Evolutionary conservation across 768 basidiomycete species (phyloP).

Genomic region (Boletales sp.): DNA sequence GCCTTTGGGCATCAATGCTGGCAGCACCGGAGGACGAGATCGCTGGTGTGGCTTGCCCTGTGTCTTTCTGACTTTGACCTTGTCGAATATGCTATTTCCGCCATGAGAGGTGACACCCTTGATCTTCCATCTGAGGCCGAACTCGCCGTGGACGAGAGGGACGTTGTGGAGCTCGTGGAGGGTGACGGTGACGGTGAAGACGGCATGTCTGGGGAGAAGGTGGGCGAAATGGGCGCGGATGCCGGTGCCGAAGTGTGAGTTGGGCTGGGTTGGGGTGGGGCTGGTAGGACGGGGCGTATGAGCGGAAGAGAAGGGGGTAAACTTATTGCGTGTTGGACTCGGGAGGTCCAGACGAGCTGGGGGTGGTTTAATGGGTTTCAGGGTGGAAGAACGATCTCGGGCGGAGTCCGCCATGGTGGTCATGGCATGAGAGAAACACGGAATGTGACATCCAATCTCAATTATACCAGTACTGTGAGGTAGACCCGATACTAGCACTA

Average conservation of each 20-base stretch:
- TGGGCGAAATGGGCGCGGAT: constrained; percentile 59
- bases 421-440: background rate
- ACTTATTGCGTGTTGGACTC: background rate
- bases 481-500: too few species aligned
- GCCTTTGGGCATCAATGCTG: constrained; percentile 7
- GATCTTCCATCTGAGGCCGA: constrained; percentile 69
- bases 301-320: background rate
- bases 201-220: constrained; percentile 60
- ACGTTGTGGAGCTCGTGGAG: constrained; percentile 70
- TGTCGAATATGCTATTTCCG: constrained; percentile 40
- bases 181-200: constrained; percentile 57
- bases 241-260: constrained; percentile 2
- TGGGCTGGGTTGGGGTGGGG: constrained; percentile 3
- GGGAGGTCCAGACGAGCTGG: constrained; percentile 6
- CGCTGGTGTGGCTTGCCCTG: constrained; percentile 3
- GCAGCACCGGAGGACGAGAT: background rate
- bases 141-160: constrained; percentile 68
- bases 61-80: constrained; percentile 32
- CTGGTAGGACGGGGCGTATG: constrained; percentile 7
- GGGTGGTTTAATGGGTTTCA: constrained; percentile 8
- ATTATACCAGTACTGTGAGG: too few species aligned
- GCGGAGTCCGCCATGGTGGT: constrained; percentile 3
- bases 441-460: background rate
- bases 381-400: constrained; percentile 20
- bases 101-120: constrained; percentile 47